These are phyloP conservation scores for Gracilariopsis chorda DNA, from an alignment of 23 red algal species.

Conservation along the genomic window DNA sequence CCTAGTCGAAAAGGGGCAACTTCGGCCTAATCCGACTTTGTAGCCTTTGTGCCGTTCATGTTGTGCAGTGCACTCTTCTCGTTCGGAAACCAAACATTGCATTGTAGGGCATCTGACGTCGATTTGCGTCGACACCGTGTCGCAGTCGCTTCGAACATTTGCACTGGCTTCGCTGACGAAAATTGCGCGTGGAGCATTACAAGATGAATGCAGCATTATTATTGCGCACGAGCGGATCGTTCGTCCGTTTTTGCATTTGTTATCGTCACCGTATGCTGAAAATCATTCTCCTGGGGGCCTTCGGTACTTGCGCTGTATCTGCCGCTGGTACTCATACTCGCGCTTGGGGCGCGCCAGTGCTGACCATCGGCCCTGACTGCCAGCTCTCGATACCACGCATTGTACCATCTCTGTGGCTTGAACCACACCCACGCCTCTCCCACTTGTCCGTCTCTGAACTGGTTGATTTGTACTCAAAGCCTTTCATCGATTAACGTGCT, in stretches of 20 bases:
- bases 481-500: slow-evolving; percentile 51
- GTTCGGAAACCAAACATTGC: too few relatives aligned
- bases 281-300: too few relatives aligned
- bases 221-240: slow-evolving; percentile 53
- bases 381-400: too few relatives aligned
- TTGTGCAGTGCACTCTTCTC: too few relatives aligned
- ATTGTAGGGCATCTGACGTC: slow-evolving; percentile 41
- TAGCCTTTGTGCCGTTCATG: neutral
- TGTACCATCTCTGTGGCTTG: too few relatives aligned
- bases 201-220: neutral
- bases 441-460: too few relatives aligned
- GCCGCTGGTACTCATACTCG: too few relatives aligned
- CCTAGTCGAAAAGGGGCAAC: neutral
- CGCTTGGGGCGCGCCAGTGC: too few relatives aligned
- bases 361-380: too few relatives aligned
- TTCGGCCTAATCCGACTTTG: too few relatives aligned
- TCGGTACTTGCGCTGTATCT: too few relatives aligned
- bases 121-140: slow-evolving; percentile 17
- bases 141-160: slow-evolving; percentile 4
- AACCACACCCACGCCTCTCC: too few relatives aligned
- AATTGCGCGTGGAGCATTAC: slow-evolving; percentile 45
- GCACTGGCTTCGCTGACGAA: slow-evolving; percentile 30
- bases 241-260: slow-evolving; percentile 33
- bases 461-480: slow-evolving; percentile 26
- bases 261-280: slow-evolving; percentile 36